Percentiles rank a stretch among this genome's conserved stretches.
Evolutionary conservation across 768 basidiomycete genomes (phyloP).

Genomic region (Leccinum aurantiacum): DNA sequence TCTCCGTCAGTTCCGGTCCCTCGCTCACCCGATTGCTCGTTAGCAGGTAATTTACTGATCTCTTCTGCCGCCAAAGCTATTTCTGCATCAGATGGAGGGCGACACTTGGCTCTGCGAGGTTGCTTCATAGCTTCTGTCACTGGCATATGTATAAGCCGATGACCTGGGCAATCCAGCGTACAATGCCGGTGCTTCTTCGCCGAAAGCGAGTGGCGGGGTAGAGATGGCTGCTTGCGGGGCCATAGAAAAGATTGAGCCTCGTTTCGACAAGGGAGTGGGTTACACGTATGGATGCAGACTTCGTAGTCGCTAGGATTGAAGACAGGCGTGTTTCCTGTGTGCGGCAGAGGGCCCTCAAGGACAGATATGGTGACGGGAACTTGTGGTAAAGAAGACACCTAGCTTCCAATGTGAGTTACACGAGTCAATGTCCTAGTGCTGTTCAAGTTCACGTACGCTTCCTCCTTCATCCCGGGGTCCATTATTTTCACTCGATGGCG

Average conservation of each 20-base stretch:
- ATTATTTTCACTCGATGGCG: conserved; percentile 1
- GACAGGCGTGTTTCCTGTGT: background rate
- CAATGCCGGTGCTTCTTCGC: conserved; percentile 22
- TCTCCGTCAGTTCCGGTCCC: background rate
- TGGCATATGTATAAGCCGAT: conserved; percentile 21
- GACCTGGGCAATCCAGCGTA: conserved; percentile 20
- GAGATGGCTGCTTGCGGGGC: conserved; percentile 19
- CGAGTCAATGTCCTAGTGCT: background rate
- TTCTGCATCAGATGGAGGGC: conserved; percentile 23
- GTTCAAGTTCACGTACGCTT: conserved; percentile 17
- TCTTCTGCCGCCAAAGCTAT: conserved; percentile 19
- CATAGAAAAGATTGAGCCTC: conserved; percentile 29
- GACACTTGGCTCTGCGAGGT: conserved; percentile 24
- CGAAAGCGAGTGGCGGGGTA: conserved; percentile 29
- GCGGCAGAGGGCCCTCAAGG: conserved; percentile 5
- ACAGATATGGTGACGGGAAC: background rate
- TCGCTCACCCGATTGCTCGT: background rate
- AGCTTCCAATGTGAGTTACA: background rate
- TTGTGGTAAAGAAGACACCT: conserved; percentile 4
- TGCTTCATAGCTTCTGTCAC: conserved; percentile 19
- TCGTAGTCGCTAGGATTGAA: conserved; percentile 18
- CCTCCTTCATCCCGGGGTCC: conserved; percentile 3
- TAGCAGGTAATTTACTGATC: background rate
- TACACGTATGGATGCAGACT: conserved; percentile 30
- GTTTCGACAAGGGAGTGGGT: conserved; percentile 23